Evolutionary conservation across 352 stramenopile genomes (phyloP).

Genomic region (Saprolegnia diclina): DNA sequence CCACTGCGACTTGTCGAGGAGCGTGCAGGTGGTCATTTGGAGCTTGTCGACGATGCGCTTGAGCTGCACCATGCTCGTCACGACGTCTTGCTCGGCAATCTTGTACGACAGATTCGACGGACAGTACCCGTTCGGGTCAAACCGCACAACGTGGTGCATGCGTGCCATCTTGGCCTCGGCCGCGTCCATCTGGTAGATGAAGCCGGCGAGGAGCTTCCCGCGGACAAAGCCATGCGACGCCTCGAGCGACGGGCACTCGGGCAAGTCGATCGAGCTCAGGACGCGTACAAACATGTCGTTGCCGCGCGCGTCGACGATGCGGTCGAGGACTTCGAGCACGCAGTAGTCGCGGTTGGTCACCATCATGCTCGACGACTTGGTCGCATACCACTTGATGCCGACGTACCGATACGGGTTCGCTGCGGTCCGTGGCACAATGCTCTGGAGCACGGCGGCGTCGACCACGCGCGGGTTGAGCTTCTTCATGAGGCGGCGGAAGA

Average conservation of each 20-base stretch:
- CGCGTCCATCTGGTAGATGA: constrained; percentile 74
- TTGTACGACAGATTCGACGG: constrained; percentile 77
- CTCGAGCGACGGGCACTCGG: constrained; percentile 76
- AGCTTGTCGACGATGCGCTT: constrained; percentile 78
- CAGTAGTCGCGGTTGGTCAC: constrained; percentile 82
- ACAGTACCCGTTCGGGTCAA: constrained; percentile 71
- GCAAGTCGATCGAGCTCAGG: constrained; percentile 72
- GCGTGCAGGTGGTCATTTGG: constrained; percentile 80
- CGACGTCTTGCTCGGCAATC: constrained; percentile 72
- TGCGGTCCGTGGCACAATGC: constrained; percentile 66
- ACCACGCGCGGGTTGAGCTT: constrained; percentile 75
- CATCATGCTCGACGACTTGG: constrained; percentile 75
- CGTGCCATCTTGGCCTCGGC: constrained; percentile 59
- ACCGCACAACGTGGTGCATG: constrained; percentile 72
- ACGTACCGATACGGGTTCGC: constrained; percentile 75
- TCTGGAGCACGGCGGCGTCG: constrained; percentile 73
- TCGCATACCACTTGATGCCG: constrained; percentile 82
- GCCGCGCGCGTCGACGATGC: constrained; percentile 70
- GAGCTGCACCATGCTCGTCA: constrained; percentile 73
- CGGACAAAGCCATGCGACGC: constrained; percentile 80
- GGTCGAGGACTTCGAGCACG: constrained; percentile 80
- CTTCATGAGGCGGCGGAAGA: constrained; percentile 75
- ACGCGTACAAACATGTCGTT: constrained; percentile 84
- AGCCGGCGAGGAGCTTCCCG: constrained; percentile 68
- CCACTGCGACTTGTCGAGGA: constrained; percentile 79